Conservation (phyloP, 2,329 filamentous ascomycete genomes). For the Colletotrichum navitas region DNA sequence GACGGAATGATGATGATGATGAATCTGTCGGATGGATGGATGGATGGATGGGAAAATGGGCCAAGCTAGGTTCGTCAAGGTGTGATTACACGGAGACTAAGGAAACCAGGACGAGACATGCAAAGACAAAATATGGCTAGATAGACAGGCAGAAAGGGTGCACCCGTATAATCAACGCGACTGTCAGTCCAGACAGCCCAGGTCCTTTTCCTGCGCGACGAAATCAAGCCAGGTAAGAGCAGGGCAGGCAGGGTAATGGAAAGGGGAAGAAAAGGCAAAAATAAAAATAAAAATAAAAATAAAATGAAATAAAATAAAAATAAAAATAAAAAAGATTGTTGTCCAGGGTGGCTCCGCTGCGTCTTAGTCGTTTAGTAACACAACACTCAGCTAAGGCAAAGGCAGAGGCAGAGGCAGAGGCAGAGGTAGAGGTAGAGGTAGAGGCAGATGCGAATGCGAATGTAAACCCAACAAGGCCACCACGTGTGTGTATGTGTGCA, state of each 20-base stretch:
- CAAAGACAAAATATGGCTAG: background rate
- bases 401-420: conserved; percentile 22
- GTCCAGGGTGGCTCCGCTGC: conserved; percentile 25
- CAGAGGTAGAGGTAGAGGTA: conserved; percentile 18
- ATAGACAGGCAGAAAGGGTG: conserved; percentile 7
- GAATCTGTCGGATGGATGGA: background rate
- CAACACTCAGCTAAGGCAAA: conserved; percentile 14
- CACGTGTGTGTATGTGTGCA: background rate
- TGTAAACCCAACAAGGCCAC: conserved; percentile 1
- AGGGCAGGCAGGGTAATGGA: conserved; percentile 28
- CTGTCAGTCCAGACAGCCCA: background rate
- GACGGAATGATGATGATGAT: background rate
- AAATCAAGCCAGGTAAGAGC: conserved; percentile 33
- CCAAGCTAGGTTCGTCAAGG: background rate
- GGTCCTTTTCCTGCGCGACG: conserved; percentile 21
- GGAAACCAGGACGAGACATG: background rate
- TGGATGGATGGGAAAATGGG: background rate
- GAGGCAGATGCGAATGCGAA: conserved; percentile 16
- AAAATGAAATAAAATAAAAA: too few species aligned
- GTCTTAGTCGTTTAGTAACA: conserved; percentile 34
- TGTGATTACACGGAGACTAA: conserved; percentile 6
- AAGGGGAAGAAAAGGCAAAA: conserved; percentile 22
- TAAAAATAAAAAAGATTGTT: conserved; percentile 22
- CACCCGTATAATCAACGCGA: conserved; percentile 14
- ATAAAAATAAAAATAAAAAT: too few species aligned